Percentiles rank a stretch among this genome's conserved stretches.
Evolutionary conservation across 805 yeast species (phyloP).

Genomic region (Diddensiella transvaalensis): DNA sequence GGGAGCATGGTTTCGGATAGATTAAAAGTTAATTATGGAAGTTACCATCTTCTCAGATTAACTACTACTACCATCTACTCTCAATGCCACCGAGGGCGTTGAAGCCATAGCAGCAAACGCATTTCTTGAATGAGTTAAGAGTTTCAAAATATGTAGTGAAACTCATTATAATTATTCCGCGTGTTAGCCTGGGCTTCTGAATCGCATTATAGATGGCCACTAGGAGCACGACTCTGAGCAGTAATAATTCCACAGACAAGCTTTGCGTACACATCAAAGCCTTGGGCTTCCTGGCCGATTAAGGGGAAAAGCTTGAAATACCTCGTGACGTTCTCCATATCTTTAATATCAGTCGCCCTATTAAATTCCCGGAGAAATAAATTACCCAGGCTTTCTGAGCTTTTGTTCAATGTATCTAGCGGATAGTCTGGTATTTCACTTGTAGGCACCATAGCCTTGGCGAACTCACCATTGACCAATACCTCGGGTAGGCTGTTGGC

Average conservation of each 20-base stretch:
- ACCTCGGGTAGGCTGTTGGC: slow-evolving; percentile 53
- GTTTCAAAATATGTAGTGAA: no score
- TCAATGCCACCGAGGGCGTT: no score
- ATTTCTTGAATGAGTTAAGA: no score
- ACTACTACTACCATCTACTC: no score
- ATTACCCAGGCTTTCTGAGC: slow-evolving; percentile 55
- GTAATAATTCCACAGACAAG: slow-evolving; percentile 84
- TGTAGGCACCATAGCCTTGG: slow-evolving; percentile 82
- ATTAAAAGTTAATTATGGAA: no score
- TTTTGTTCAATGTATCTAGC: slow-evolving; percentile 46
- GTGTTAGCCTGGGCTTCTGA: no score
- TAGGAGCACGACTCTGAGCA: slow-evolving; percentile 69
- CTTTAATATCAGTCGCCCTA: slow-evolving; percentile 60
- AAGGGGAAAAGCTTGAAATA: slow-evolving; percentile 87
- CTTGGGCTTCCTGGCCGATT: slow-evolving; percentile 65
- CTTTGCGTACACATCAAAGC: slow-evolving; percentile 75
- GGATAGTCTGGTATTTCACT: slow-evolving; percentile 84
- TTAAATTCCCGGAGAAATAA: slow-evolving; percentile 62
- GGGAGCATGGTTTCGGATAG: no score
- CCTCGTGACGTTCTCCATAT: slow-evolving; percentile 67
- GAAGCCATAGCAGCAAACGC: no score
- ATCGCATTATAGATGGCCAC: no score
- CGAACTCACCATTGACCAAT: slow-evolving; percentile 60
- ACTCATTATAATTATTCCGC: no score
- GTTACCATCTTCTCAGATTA: no score